Percentiles rank a stretch among this genome's conserved stretches.
phyloP scores from a whole-genome alignment of 202 grass and related monocot species.

The Zoysia matrella region DNA sequence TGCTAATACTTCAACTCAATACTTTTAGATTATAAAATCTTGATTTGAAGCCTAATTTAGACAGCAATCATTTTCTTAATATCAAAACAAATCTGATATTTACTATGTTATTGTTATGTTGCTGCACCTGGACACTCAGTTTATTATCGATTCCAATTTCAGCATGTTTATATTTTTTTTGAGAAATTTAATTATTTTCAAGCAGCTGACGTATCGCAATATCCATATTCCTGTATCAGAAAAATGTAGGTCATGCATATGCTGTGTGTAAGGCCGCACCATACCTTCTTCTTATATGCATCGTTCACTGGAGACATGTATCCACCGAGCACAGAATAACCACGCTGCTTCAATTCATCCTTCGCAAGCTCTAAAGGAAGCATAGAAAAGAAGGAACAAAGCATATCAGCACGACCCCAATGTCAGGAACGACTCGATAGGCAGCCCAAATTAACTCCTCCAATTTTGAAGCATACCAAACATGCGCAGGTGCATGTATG shows the following conservation, averaged over 20 bases:
- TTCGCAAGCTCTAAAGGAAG: slow-evolving; percentile 66
- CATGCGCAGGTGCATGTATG: slow-evolving; percentile 95
- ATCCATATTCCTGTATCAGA: too few relatives aligned
- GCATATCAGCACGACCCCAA: not conserved
- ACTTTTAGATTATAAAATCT: too few relatives aligned
- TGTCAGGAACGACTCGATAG: not conserved
- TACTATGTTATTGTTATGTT: too few relatives aligned
- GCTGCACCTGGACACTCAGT: too few relatives aligned
- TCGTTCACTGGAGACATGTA: slow-evolving; percentile 96
- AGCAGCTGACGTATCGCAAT: too few relatives aligned
- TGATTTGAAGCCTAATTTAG: too few relatives aligned
- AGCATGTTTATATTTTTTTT: too few relatives aligned
- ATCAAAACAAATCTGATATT: too few relatives aligned
- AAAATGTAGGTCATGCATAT: not conserved
- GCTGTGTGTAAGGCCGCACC: not conserved
- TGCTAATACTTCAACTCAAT: too few relatives aligned
- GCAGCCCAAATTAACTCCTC: not conserved
- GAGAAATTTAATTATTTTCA: too few relatives aligned
- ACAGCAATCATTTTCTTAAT: too few relatives aligned
- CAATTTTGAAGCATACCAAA: slow-evolving; percentile 57
- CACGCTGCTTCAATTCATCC: slow-evolving; percentile 72
- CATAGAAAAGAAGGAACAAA: not conserved
- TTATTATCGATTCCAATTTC: too few relatives aligned
- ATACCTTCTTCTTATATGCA: slow-evolving; percentile 90
- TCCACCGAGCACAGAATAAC: slow-evolving; percentile 64